Percentiles rank a stretch among this genome's conserved stretches.
Evolutionary conservation across 2,329 filamentous ascomycete genomes (phyloP).

Genomic region (Apiospora malaysiana): DNA sequence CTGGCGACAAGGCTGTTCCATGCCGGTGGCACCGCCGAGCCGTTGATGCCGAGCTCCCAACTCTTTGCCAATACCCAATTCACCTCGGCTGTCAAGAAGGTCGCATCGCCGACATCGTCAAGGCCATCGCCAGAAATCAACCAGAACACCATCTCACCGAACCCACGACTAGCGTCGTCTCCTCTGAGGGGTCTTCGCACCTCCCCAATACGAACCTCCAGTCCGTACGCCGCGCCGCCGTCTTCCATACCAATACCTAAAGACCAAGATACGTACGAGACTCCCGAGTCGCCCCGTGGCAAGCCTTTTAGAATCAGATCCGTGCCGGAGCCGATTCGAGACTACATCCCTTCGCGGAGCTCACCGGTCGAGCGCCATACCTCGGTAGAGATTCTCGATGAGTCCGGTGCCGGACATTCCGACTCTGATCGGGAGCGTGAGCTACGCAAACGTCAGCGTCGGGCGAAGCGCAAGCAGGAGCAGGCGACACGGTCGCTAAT

Average conservation of each 20-base stretch:
- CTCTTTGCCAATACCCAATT: constrained; percentile 60
- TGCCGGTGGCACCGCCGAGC: constrained; percentile 24
- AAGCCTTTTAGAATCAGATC: background rate
- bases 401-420: constrained; percentile 24
- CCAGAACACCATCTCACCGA: constrained; percentile 53
- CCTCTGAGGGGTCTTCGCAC: constrained; percentile 56
- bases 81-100: constrained; percentile 56
- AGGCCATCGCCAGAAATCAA: constrained; percentile 58
- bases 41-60: constrained; percentile 45
- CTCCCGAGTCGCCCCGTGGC: constrained; percentile 24
- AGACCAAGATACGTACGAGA: background rate
- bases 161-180: constrained; percentile 47
- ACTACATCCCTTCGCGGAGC: constrained; percentile 32
- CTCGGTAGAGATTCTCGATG: constrained; percentile 27
- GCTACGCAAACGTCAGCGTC: background rate
- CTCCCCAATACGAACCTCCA: constrained; percentile 51
- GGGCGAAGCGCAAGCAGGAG: constrained; percentile 8
- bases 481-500: constrained; percentile 1
- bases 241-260: background rate
- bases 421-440: constrained; percentile 6
- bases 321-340: constrained; percentile 34
- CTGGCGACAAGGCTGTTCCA: constrained; percentile 53
- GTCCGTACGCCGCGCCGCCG: constrained; percentile 39
- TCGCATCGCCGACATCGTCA: constrained; percentile 61
- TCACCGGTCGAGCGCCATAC: background rate